phyloP scores from a whole-genome alignment of 2,329 filamentous ascomycete species.

The Colletotrichum sp. region DNA sequence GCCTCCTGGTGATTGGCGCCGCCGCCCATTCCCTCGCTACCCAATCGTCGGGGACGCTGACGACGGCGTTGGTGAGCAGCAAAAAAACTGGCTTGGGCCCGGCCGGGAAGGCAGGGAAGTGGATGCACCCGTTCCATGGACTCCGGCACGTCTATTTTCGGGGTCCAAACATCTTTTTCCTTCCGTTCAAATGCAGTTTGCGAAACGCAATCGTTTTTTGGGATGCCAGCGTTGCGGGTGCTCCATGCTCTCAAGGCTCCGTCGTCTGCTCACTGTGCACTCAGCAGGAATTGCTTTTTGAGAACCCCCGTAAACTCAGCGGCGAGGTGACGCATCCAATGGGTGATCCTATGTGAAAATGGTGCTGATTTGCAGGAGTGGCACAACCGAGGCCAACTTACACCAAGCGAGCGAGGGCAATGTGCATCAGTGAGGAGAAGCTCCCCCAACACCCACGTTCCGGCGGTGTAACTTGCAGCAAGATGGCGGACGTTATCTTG shows the following conservation, averaged over 20 bases:
- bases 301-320: neutral
- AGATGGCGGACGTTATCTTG: neutral
- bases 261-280: neutral
- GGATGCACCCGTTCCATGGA: neutral
- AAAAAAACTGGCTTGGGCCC: neutral
- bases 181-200: neutral
- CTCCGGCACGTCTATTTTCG: neutral
- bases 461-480: neutral
- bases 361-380: neutral
- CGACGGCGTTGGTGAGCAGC: neutral
- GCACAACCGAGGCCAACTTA: neutral
- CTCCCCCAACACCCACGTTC: neutral
- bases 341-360: neutral
- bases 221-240: neutral
- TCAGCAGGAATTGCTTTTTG: neutral
- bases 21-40: neutral
- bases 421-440: neutral
- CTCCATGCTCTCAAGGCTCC: neutral
- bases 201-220: neutral
- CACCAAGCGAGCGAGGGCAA: neutral
- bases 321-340: neutral
- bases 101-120: neutral
- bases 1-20: constrained; percentile 1
- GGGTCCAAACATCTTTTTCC: neutral
- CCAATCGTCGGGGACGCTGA: neutral